Conservation (phyloP, 2,329 filamentous ascomycete genomes). For the Pyricularia grisea region DNA sequence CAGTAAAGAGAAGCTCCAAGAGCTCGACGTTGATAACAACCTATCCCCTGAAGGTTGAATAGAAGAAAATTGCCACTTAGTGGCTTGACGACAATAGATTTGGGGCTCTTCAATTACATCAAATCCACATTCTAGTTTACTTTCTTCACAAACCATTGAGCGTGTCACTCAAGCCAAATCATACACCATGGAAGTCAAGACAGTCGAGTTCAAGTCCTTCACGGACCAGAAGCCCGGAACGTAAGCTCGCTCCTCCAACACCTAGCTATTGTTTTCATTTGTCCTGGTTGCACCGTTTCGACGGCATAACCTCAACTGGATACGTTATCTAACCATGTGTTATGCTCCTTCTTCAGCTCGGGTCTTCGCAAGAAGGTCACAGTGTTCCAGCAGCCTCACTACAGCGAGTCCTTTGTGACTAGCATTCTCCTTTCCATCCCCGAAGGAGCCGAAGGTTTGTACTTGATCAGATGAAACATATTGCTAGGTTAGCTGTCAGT, state of each 20-base stretch:
- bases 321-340: neutral
- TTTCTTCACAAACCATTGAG: neutral
- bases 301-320: neutral
- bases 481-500: slow-evolving; percentile 2
- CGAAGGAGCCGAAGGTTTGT: slow-evolving; percentile 71
- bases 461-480: neutral
- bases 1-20: neutral
- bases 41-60: neutral
- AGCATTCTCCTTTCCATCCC: slow-evolving; percentile 95
- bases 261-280: neutral
- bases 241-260: slow-evolving; percentile 48
- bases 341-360: slow-evolving; percentile 48
- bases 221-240: slow-evolving; percentile 98
- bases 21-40: neutral
- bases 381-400: slow-evolving; percentile 90
- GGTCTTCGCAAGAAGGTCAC: slow-evolving; percentile 98
- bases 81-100: neutral
- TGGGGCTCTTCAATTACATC: neutral
- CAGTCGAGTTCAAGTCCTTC: slow-evolving; percentile 76
- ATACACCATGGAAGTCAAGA: slow-evolving; percentile 58
- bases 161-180: neutral
- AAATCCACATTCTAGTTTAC: neutral
- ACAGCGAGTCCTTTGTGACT: slow-evolving; percentile 91
- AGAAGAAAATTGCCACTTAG: neutral
- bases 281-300: neutral